Conservation (phyloP, 2,329 filamentous ascomycete species). For the Periconia digitata region DNA sequence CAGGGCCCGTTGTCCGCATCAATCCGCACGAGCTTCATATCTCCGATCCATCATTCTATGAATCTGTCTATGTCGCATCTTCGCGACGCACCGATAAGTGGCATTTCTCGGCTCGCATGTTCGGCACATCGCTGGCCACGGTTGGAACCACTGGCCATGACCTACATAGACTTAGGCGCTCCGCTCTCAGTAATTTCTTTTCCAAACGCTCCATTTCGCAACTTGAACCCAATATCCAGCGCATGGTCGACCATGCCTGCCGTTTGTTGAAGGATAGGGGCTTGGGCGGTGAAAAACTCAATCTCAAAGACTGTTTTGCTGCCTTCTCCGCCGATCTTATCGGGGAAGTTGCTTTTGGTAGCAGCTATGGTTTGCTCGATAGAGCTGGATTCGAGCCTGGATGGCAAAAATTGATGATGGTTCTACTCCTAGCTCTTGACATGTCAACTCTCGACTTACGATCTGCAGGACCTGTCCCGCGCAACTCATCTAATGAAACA, state of each 20-base stretch:
- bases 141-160: slow-evolving; percentile 24
- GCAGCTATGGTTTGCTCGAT: slow-evolving; percentile 18
- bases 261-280: slow-evolving; percentile 10
- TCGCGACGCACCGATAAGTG: slow-evolving; percentile 23
- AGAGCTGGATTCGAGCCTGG: slow-evolving; percentile 17
- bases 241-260: slow-evolving; percentile 7
- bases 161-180: slow-evolving; percentile 24
- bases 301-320: slow-evolving; percentile 19
- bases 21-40: slow-evolving; percentile 23
- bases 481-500: slow-evolving; percentile 32
- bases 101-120: slow-evolving; percentile 22
- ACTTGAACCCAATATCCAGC: slow-evolving; percentile 3
- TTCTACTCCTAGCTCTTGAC: neutral
- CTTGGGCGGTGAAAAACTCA: slow-evolving; percentile 7
- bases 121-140: slow-evolving; percentile 17
- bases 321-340: slow-evolving; percentile 24
- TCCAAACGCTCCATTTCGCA: slow-evolving; percentile 16
- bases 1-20: slow-evolving; percentile 26
- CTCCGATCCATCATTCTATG: slow-evolving; percentile 17
- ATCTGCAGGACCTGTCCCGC: slow-evolving; percentile 19
- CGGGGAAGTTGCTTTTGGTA: slow-evolving; percentile 21
- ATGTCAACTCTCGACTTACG: neutral
- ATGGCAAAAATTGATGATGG: slow-evolving; percentile 25
- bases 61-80: slow-evolving; percentile 20
- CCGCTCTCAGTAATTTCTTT: slow-evolving; percentile 30